A percentile compares a stretch with the other conserved stretches of the same genome.
Conservation (phyloP, 108 stramenopile species). For the Skeletonema menzelii region DNA sequence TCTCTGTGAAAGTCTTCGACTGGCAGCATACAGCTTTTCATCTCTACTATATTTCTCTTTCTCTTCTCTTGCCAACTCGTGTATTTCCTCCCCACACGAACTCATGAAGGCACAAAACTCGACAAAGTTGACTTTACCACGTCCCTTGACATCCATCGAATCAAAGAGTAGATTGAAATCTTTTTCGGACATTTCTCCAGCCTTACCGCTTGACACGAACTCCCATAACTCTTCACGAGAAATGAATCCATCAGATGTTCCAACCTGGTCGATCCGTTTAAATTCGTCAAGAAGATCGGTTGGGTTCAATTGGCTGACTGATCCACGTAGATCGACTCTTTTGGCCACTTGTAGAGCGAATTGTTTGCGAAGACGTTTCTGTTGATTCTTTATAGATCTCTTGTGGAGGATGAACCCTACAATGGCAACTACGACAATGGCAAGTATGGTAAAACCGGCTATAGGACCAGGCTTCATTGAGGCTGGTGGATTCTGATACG, state of each 20-base stretch:
- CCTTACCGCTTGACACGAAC: conserved; percentile 6
- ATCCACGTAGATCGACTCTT: conserved; percentile 1
- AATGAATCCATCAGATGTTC: conserved; percentile 15
- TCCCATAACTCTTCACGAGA: conserved; percentile 8
- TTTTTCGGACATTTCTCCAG: conserved; percentile 7
- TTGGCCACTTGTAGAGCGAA: conserved; percentile 3
- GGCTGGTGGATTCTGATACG: not conserved
- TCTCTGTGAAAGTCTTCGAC: not conserved
- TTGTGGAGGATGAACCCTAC: not conserved
- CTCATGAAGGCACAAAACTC: conserved; percentile 8
- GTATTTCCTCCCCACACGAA: not conserved
- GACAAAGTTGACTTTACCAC: conserved; percentile 8
- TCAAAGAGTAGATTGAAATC: conserved; percentile 16
- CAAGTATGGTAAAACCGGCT: not conserved
- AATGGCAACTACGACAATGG: not conserved
- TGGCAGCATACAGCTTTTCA: not conserved
- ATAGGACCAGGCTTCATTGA: conserved; percentile 9
- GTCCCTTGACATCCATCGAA: not conserved
- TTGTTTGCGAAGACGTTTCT: conserved; percentile 1
- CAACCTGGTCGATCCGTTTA: conserved; percentile 7
- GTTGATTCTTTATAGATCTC: not conserved
- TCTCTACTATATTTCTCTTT: not conserved
- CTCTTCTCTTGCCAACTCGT: not conserved
- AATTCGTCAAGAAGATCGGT: not conserved
- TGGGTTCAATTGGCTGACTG: not conserved